Conservation (phyloP, 2,329 filamentous ascomycete genomes). For the Aureobasidium mangrovei region DNA sequence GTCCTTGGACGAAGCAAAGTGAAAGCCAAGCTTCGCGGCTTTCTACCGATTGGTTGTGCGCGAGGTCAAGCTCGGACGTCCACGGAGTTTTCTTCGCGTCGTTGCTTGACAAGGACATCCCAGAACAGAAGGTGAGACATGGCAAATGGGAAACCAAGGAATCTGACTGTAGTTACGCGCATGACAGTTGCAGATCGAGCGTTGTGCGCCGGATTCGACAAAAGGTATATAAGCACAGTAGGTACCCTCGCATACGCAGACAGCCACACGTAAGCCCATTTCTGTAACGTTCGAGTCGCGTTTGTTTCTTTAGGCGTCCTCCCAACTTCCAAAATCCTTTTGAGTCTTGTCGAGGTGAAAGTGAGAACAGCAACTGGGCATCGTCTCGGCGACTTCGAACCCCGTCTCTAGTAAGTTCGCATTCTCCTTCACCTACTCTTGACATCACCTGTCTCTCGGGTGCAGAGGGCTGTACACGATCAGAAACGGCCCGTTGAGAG, state of each 20-base stretch:
- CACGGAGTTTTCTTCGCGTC: no score
- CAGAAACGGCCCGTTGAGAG: no score
- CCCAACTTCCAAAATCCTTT: not conserved
- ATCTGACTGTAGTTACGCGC: not conserved
- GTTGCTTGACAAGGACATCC: no score
- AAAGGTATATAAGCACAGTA: not conserved
- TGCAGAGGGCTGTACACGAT: no score
- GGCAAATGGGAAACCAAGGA: not conserved
- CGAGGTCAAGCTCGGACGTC: no score
- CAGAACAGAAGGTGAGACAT: not conserved
- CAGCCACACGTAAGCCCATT: conserved; percentile 6
- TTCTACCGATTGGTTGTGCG: not conserved
- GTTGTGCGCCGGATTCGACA: not conserved
- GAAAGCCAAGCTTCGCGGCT: not conserved
- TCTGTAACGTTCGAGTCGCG: not conserved
- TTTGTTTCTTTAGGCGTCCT: not conserved
- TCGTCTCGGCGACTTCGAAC: no score
- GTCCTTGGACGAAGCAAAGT: not conserved
- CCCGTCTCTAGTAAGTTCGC: no score
- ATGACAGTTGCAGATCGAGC: not conserved
- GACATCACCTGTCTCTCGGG: no score
- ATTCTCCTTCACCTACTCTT: no score
- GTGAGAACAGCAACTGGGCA: no score
- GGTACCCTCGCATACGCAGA: not conserved
- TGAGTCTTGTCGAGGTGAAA: no score